Evolutionary conservation across 257 asterid species (phyloP).

Genomic region (Knoxia roxburghii): DNA sequence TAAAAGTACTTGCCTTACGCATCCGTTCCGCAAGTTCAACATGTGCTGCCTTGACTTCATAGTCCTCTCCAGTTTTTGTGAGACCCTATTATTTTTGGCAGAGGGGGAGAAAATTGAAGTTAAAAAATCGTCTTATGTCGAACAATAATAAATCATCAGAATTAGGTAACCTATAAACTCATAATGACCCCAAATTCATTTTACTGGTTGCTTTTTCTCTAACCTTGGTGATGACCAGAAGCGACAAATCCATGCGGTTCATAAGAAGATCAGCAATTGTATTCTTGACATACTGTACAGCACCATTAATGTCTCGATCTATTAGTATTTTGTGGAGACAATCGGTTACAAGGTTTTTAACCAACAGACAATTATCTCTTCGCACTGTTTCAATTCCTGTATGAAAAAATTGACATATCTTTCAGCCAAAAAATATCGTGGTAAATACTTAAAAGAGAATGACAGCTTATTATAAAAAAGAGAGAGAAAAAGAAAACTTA

Average conservation of each 20-base stretch:
- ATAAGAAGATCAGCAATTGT: conserved; percentile 92
- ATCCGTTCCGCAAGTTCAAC: conserved; percentile 98
- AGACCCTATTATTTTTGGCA: conserved; percentile 54
- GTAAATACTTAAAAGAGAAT: background rate
- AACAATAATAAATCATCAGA: background rate
- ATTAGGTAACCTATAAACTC: background rate
- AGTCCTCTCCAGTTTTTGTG: conserved; percentile 94
- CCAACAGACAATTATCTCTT: conserved; percentile 94
- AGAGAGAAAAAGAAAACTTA: conserved; percentile 33
- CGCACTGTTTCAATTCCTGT: conserved; percentile 97
- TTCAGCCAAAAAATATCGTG: conserved; percentile 3
- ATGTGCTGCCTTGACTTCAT: conserved; percentile 97
- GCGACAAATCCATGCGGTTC: conserved; percentile 99
- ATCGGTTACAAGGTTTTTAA: conserved; percentile 82
- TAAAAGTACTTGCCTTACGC: conserved; percentile 72
- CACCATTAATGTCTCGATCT: conserved; percentile 92
- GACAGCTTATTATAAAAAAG: background rate
- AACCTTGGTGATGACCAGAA: conserved; percentile 94
- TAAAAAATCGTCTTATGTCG: background rate
- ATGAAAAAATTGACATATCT: conserved; percentile 14
- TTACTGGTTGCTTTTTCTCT: conserved; percentile 71
- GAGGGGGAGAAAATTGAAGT: background rate
- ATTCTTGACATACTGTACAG: conserved; percentile 88
- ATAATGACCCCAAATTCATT: background rate
- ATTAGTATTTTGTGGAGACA: conserved; percentile 91